Conservation (phyloP, 2,329 filamentous ascomycete species). For the Fusarium newnesense region DNA sequence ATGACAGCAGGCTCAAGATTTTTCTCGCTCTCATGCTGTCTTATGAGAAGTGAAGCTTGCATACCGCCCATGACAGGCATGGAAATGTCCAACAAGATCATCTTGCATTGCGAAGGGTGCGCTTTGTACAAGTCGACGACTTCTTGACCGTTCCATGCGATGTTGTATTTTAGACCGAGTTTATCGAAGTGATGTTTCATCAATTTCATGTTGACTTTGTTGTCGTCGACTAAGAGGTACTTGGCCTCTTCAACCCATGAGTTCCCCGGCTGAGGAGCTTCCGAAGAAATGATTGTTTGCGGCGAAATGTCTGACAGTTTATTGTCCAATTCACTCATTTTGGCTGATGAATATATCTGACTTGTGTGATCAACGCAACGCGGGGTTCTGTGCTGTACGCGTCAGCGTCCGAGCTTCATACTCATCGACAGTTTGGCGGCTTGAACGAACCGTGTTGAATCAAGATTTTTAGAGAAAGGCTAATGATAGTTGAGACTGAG, state of each 20-base stretch:
- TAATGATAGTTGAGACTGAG: accelerated
- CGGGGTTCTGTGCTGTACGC: not conserved
- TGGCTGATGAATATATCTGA: not conserved
- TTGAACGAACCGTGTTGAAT: not conserved
- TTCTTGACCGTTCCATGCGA: conserved; percentile 4
- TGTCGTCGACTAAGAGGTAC: conserved; percentile 14
- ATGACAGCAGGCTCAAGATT: not conserved
- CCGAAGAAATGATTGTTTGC: accelerated
- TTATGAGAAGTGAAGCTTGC: not conserved
- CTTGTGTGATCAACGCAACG: not conserved
- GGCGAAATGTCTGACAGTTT: not conserved
- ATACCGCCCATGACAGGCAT: conserved; percentile 20
- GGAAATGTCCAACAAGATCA: conserved; percentile 3
- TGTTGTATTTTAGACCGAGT: not conserved
- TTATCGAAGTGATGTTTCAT: not conserved
- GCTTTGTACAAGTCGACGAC: conserved; percentile 1
- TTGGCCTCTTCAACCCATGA: not conserved
- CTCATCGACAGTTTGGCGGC: not conserved
- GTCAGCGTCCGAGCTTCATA: not conserved
- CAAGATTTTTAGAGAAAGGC: no score
- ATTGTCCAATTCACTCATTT: not conserved
- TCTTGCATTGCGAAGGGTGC: not conserved
- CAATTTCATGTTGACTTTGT: not conserved
- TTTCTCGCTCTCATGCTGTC: not conserved
- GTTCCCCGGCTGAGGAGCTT: accelerated